Percentiles rank a stretch among this genome's conserved stretches.
Conservation (phyloP, 768 basidiomycete species). For the Boletus huronensis region DNA sequence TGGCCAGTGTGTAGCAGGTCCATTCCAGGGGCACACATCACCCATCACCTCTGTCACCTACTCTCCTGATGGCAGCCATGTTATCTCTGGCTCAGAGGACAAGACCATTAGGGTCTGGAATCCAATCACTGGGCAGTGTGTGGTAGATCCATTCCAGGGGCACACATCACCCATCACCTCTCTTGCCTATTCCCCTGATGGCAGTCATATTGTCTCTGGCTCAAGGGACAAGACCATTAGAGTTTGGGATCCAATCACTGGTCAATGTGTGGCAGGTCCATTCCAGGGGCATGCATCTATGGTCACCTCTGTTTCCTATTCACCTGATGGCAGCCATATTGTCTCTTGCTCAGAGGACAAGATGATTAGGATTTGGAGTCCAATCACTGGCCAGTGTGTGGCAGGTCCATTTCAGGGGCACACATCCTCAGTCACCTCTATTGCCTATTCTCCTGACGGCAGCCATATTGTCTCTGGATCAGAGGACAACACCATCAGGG, state of each 20-base stretch:
- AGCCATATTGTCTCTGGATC: no score
- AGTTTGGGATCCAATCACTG: slow-evolving; percentile 6
- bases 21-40: background rate
- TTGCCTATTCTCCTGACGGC: no score
- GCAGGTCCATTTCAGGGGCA: slow-evolving; percentile 21
- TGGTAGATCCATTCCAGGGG: slow-evolving; percentile 16
- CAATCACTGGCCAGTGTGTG: slow-evolving; percentile 13
- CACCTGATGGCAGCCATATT: slow-evolving; percentile 18
- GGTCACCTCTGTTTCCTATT: slow-evolving; percentile 14
- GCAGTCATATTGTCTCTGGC: background rate
- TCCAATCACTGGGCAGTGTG: slow-evolving; percentile 1
- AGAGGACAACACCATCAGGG: background rate
- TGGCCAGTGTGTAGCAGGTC: slow-evolving; percentile 5
- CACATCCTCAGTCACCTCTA: background rate
- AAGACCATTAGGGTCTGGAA: no score
- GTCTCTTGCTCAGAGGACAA: slow-evolving; percentile 25
- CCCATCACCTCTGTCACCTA: background rate
- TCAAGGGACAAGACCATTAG: background rate
- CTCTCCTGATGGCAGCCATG: background rate
- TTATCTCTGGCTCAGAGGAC: background rate
- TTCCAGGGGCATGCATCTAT: background rate
- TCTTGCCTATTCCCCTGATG: background rate
- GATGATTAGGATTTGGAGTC: slow-evolving; percentile 22
- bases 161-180: slow-evolving; percentile 11
- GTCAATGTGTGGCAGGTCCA: slow-evolving; percentile 8